Conservation (phyloP, 2,329 filamentous ascomycete genomes). For the Fusarium mangiferae region DNA sequence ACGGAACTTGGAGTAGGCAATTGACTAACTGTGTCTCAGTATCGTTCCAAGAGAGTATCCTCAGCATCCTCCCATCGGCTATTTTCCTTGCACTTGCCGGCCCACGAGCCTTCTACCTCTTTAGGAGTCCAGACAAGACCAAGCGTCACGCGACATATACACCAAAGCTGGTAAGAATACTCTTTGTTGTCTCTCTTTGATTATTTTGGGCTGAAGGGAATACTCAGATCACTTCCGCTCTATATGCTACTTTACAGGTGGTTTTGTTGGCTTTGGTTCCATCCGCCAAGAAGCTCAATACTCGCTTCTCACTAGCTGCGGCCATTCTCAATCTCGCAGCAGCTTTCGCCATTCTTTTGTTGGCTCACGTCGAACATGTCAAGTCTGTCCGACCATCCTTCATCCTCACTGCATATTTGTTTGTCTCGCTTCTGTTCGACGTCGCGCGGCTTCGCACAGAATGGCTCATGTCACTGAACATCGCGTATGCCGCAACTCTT, state of each 20-base stretch:
- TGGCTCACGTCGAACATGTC: constrained; percentile 47
- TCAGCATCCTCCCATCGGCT: constrained; percentile 38
- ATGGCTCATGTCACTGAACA: constrained; percentile 45
- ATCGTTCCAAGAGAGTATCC: constrained; percentile 46
- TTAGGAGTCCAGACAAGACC: constrained; percentile 38
- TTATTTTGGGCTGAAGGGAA: neutral
- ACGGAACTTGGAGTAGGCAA: neutral
- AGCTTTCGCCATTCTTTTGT: constrained; percentile 41
- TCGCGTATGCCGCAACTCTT: constrained; percentile 40
- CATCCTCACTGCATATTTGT: constrained; percentile 45
- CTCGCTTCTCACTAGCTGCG: constrained; percentile 44
- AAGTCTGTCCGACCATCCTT: constrained; percentile 49
- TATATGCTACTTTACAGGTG: constrained; percentile 43
- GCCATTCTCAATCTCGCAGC: constrained; percentile 44
- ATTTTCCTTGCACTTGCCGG: constrained; percentile 40
- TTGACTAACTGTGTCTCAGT: constrained; percentile 35
- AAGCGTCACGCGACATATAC: constrained; percentile 43
- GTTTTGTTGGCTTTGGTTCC: constrained; percentile 42
- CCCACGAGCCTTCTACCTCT: constrained; percentile 40
- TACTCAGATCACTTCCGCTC: constrained; percentile 35
- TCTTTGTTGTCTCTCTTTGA: neutral
- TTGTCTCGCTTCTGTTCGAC: constrained; percentile 48
- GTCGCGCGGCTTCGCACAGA: constrained; percentile 47
- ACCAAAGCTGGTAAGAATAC: constrained; percentile 38
- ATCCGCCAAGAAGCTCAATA: constrained; percentile 40